Conservation (phyloP, 331 rosid genomes). For the Rhamnella rubrinervis region DNA sequence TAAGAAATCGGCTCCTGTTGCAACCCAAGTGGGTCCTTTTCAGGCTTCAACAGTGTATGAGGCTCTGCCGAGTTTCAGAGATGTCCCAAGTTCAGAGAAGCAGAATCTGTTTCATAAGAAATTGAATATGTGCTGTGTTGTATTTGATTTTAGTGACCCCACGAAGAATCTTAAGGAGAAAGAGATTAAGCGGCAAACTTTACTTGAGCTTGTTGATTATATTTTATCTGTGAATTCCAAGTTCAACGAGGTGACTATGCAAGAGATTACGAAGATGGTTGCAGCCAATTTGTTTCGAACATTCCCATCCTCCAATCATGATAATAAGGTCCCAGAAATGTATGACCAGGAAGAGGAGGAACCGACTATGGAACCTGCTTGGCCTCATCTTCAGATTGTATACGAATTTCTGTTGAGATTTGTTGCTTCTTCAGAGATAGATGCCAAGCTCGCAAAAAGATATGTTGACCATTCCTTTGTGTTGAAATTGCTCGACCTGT, state of each 20-base stretch:
- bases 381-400: slow-evolving; percentile 80
- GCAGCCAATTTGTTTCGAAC: slow-evolving; percentile 61
- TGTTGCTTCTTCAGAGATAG: slow-evolving; percentile 69
- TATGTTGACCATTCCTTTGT: slow-evolving; percentile 69
- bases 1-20: slow-evolving; percentile 35
- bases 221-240: slow-evolving; percentile 51
- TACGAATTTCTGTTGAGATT: slow-evolving; percentile 66
- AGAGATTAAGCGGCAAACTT: slow-evolving; percentile 65
- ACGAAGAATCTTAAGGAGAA: slow-evolving; percentile 56
- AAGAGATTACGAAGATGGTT: slow-evolving; percentile 66
- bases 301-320: slow-evolving; percentile 46
- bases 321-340: slow-evolving; percentile 42
- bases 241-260: slow-evolving; percentile 59
- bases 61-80: slow-evolving; percentile 63
- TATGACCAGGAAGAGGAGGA: slow-evolving; percentile 76
- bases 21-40: slow-evolving; percentile 30
- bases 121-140: slow-evolving; percentile 58
- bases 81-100: slow-evolving; percentile 65
- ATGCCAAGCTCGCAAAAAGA: slow-evolving; percentile 72
- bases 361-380: slow-evolving; percentile 67
- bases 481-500: slow-evolving; percentile 65
- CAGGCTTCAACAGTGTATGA: slow-evolving; percentile 39
- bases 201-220: slow-evolving; percentile 73
- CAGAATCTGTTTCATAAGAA: slow-evolving; percentile 57
- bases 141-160: slow-evolving; percentile 69